Evolutionary conservation across 164 flowering plant species (phyloP).

Genomic region (Santalum album): DNA sequence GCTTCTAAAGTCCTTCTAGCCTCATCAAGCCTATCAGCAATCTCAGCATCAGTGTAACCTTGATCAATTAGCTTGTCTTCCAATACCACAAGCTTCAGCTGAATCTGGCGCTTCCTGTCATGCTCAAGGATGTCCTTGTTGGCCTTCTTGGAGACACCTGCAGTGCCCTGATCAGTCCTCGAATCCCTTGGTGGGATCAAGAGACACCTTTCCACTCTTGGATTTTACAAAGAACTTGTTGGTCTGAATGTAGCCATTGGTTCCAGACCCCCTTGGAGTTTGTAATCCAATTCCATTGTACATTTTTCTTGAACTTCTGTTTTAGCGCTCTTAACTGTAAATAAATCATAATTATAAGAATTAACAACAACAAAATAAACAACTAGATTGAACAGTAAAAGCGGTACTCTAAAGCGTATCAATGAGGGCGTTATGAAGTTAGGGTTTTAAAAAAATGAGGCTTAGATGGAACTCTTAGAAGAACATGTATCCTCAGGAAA

Average conservation of each 20-base stretch:
- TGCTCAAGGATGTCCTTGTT: conserved; percentile 86
- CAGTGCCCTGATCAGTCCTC: conserved; percentile 77
- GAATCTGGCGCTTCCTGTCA: conserved; percentile 81
- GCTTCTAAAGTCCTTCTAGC: conserved; percentile 49
- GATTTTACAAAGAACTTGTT: conserved; percentile 68
- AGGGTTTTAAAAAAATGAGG: no score
- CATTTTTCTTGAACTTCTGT: conserved; percentile 25
- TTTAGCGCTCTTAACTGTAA: neutral
- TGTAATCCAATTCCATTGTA: conserved; percentile 93
- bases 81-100: conserved; percentile 73
- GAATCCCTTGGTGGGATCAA: conserved; percentile 23
- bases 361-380: no score
- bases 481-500: no score
- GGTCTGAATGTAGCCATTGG: conserved; percentile 80
- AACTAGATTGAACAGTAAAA: no score
- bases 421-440: no score
- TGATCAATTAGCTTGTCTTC: conserved; percentile 78
- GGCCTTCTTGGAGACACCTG: conserved; percentile 58
- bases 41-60: conserved; percentile 79
- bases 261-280: conserved; percentile 90
- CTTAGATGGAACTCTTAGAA: no score
- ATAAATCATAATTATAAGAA: no score
- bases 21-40: conserved; percentile 53
- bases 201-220: conserved; percentile 12
- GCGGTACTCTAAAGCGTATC: no score